Evolutionary conservation across 2,329 filamentous ascomycete species (phyloP), one percentile per base, ranked within the genome.

Genomic region (Colletotrichum lupini): DNA sequence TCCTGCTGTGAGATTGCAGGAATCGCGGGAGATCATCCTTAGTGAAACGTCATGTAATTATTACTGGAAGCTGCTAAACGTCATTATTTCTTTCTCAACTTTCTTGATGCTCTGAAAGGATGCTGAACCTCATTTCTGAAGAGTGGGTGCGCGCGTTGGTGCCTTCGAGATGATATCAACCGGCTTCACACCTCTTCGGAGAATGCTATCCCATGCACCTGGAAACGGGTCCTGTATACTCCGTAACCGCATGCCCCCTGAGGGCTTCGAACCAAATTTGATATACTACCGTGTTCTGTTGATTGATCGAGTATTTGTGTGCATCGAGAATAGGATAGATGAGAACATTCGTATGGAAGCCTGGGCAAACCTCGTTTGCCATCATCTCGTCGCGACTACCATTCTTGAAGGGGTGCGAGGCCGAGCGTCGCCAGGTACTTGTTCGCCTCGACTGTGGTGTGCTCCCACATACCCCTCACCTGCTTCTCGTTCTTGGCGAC

Each of bases 401-500:
- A 73, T 5, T 1, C 0, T 3, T 63, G 16, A 4, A 74, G 14
- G 19, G 68, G 32, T 1, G 46, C 46, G 4, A 75, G 58, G 1
- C 73, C 73, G 32, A 65, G 24, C 24, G 67, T 60, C 1, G 22
- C 26, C 9, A 75, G 37, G 7, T 75, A 46, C 11, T 58, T 56
- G 57, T 77, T 75, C 57, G 76, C 72, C 11, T 74, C 74, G 4
- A 22, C 42, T 4, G 72, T 70, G 0, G 77, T 77, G 14, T 66
- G 73, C 7, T 74, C 63, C 76, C 77, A 78, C 70, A 78, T 60
- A 2, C 61, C 68, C 24, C 58, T 37, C 8, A 68, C 52, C 56
- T 74, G 64, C 56, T 73, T 53, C 14, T 67, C 42, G 28, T 77
- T 67, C 4, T 74, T 52, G 7, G 72, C 42, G 9, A 75, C 57